Base-by-base conservation (phyloP, 192 early-diverging fungal species). In the Backusella morwellensis region DNA sequence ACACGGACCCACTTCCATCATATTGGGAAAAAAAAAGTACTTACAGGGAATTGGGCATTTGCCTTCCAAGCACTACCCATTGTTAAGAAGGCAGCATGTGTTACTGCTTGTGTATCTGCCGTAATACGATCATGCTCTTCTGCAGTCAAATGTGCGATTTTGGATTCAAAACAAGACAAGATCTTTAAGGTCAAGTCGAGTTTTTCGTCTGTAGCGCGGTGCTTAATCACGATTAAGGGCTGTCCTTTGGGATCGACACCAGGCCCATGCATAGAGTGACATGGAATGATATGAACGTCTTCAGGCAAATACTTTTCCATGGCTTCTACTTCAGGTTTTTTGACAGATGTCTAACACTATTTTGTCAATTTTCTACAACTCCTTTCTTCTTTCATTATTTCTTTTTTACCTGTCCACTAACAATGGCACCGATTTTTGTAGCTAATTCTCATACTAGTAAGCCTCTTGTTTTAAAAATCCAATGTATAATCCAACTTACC, bases 41-140 rank as follows among this genome's bases (percentile, higher is more conserved):
- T 75, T 89, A 93, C 92, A 11, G 96, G 96, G 80, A 95, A 96
- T 72, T 88, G 89, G 4, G 84, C 80, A 67, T 95, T 90, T 36
- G 87, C 82, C 77, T 90, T 96, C 97, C 97, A 98, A 14, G 97
- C 96, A 7, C 92, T 95, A 23, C 96, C 97, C 93, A 99, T 93
- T 66, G 89, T 93, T 70, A 99, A 82, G 78, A 98, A 99, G 34
- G 97, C 95, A 74, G 97, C 84, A 79, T 99, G 97, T 9, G 97
- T 99, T 35, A 95, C 95, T 5, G 97, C 97, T 81, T 99, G 97
- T 9, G 97, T 99, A 78, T 99, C 97, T 0, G 97, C 97, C 8
- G 97, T 99, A 52, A 98, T 97, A 7, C 92, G 86, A 78, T 99
- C 97, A 74, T 99, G 97, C 52, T 98, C 96, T 77, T 93, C 80